Evolutionary conservation across 1,284 basidiomycete species (phyloP).

Genomic region (Trichosporon coremiiforme): DNA sequence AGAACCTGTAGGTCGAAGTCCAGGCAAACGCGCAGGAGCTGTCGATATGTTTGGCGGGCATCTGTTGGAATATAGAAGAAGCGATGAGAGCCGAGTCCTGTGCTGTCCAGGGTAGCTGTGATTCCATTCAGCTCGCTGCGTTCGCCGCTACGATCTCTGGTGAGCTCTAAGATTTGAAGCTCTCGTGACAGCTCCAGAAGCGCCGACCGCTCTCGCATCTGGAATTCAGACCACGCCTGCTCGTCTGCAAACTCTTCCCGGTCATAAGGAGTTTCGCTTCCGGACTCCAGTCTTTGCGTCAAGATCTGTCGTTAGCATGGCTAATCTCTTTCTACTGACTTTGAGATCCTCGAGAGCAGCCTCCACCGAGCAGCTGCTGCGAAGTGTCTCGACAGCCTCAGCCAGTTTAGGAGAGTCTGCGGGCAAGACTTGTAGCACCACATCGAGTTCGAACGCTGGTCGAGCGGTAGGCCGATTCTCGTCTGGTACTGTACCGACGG

Average conservation of each 20-base stretch:
- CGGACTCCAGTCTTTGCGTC: constrained; percentile 86
- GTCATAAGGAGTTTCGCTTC: constrained; percentile 78
- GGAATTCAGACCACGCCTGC: constrained; percentile 81
- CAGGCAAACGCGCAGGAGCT: constrained; percentile 81
- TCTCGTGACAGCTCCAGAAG: constrained; percentile 60
- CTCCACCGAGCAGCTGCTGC: constrained; percentile 55
- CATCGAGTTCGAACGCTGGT: background rate
- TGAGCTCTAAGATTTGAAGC: constrained; percentile 30
- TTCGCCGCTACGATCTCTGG: constrained; percentile 25
- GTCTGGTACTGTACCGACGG: background rate
- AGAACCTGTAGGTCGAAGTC: constrained; percentile 85
- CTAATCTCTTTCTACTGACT: constrained; percentile 57
- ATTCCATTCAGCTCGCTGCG: constrained; percentile 63
- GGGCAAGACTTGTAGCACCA: background rate
- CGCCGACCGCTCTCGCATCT: constrained; percentile 76
- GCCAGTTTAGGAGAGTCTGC: constrained; percentile 27
- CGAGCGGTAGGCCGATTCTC: background rate
- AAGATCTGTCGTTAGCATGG: constrained; percentile 64
- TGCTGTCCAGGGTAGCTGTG: background rate
- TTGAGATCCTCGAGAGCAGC: constrained; percentile 82
- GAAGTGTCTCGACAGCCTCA: constrained; percentile 27
- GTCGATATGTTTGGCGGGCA: constrained; percentile 79
- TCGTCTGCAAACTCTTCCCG: constrained; percentile 82
- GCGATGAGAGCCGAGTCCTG: constrained; percentile 19
- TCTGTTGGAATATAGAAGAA: constrained; percentile 82